phyloP scores from a whole-genome alignment of 2,329 filamentous ascomycete genomes.

The Dothiorella sarmentorum region DNA sequence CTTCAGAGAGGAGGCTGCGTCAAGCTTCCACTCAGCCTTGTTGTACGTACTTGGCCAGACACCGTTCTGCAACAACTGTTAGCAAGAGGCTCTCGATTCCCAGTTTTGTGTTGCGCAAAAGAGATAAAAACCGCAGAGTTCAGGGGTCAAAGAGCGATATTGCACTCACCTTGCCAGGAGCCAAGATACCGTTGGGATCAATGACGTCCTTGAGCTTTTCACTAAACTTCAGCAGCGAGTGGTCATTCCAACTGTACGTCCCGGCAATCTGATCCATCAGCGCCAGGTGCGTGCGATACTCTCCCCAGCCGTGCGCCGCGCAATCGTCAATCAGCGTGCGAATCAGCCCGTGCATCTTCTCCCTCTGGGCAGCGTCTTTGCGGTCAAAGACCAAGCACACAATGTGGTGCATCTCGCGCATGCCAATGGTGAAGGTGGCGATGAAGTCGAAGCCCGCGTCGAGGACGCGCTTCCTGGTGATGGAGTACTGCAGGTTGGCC shows the following conservation, averaged over 20 bases:
- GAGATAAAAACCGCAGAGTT: not conserved
- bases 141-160: constrained; percentile 3
- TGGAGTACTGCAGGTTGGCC: constrained; percentile 38
- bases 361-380: constrained; percentile 25
- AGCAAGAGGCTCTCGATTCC: not conserved
- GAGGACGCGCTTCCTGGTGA: constrained; percentile 25
- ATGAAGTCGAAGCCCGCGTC: constrained; percentile 27
- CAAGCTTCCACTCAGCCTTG: constrained; percentile 10
- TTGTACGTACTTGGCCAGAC: not conserved
- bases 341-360: constrained; percentile 27
- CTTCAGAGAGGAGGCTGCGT: not conserved
- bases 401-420: constrained; percentile 44
- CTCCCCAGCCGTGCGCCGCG: constrained; percentile 41
- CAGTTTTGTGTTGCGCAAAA: too few relatives aligned
- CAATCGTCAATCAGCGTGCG: constrained; percentile 38
- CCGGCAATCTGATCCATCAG: constrained; percentile 47
- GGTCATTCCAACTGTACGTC: constrained; percentile 46
- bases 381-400: constrained; percentile 35
- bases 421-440: constrained; percentile 28
- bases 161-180: constrained; percentile 24
- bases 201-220: constrained; percentile 45
- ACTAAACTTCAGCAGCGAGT: constrained; percentile 43
- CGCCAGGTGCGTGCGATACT: constrained; percentile 47
- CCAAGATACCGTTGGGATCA: constrained; percentile 39
- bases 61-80: not conserved